Evolutionary conservation across 257 asterid species (phyloP).

Genomic region (Prunella vulgaris): DNA sequence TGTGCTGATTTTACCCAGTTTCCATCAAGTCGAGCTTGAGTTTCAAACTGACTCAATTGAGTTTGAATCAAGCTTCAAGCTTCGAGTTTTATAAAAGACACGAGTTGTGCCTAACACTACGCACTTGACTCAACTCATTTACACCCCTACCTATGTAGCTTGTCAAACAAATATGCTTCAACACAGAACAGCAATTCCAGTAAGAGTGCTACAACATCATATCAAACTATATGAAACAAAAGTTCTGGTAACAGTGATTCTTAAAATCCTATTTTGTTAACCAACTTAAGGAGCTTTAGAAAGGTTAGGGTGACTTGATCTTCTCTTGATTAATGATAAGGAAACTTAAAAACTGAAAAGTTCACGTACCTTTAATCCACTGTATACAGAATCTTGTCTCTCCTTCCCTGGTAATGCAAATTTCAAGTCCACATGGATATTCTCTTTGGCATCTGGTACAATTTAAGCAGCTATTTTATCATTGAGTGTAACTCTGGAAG

Average conservation of each 20-base stretch:
- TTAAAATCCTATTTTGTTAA: neutral
- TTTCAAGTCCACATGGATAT: constrained; percentile 57
- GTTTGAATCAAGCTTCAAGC: too few relatives aligned
- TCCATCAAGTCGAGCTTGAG: too few relatives aligned
- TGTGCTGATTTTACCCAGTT: too few relatives aligned
- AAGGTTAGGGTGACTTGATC: neutral
- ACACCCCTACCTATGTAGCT: too few relatives aligned
- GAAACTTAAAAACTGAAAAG: neutral
- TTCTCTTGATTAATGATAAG: neutral
- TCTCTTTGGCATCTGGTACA: constrained; percentile 52
- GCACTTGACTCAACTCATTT: too few relatives aligned
- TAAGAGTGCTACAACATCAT: neutral
- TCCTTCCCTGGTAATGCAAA: constrained; percentile 98
- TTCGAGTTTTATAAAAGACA: too few relatives aligned
- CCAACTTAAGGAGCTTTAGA: neutral
- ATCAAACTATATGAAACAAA: neutral
- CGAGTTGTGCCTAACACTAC: too few relatives aligned
- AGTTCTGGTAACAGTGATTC: neutral
- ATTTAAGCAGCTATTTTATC: constrained; percentile 1
- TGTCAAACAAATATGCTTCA: too few relatives aligned
- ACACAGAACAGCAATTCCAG: neutral
- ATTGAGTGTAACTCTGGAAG: neutral
- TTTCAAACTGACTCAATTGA: too few relatives aligned
- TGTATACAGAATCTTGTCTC: constrained; percentile 97
- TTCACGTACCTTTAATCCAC: constrained; percentile 67